A percentile compares a stretch with the other conserved stretches of the same genome.
phyloP scores from a whole-genome alignment of 2,329 filamentous ascomycete species.

The Lasiodiplodia sp. region DNA sequence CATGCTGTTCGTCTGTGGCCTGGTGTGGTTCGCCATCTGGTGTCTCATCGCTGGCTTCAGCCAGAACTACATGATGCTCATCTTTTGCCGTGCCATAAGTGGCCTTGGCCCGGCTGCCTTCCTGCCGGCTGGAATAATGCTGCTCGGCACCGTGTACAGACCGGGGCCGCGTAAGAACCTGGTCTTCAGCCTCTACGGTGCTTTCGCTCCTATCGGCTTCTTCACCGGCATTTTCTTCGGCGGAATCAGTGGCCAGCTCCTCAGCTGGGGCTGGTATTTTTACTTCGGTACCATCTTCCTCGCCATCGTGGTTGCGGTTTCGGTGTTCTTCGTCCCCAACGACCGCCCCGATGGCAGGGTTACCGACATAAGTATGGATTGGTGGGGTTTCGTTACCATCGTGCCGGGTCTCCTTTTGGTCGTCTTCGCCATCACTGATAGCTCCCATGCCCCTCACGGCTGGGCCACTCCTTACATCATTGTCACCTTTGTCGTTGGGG shows the following conservation, averaged over 20 bases:
- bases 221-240: slow-evolving; percentile 70
- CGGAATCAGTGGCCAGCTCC: slow-evolving; percentile 62
- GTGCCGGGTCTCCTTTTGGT: slow-evolving; percentile 68
- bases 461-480: slow-evolving; percentile 80
- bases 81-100: slow-evolving; percentile 76
- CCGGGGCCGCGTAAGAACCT: slow-evolving; percentile 74
- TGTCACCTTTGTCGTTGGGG: slow-evolving; percentile 68
- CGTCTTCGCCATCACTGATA: slow-evolving; percentile 78
- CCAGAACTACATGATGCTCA: slow-evolving; percentile 71
- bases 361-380: slow-evolving; percentile 45
- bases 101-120: slow-evolving; percentile 77
- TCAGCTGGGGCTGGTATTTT: slow-evolving; percentile 63
- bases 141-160: slow-evolving; percentile 69
- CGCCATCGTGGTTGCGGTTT: not conserved
- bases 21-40: slow-evolving; percentile 70
- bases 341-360: slow-evolving; percentile 24
- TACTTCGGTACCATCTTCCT: slow-evolving; percentile 69
- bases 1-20: slow-evolving; percentile 70
- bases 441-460: slow-evolving; percentile 69
- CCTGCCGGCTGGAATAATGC: slow-evolving; percentile 71
- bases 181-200: slow-evolving; percentile 67
- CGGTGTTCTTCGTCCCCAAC: slow-evolving; percentile 34
- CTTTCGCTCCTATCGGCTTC: slow-evolving; percentile 58
- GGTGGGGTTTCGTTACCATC: slow-evolving; percentile 45
- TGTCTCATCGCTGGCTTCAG: slow-evolving; percentile 75